Base-by-base conservation (phyloP, 306 rosid genomes). In the Abrus pulchellus region DNA sequence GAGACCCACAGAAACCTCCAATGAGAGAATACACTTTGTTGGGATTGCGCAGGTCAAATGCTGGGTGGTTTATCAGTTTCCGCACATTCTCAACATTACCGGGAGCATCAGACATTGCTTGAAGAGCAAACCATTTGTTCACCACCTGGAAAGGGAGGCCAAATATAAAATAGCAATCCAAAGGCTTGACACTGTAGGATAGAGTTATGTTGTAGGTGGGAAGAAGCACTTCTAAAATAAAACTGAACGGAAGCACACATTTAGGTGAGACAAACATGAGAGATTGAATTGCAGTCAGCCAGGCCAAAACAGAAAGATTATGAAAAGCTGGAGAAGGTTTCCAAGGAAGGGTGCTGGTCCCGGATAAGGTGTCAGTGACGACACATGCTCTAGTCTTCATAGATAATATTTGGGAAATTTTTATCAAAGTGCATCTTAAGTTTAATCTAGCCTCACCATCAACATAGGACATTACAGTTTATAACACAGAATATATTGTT, bases 11-110 rank as follows among this genome's bases (percentile, higher is more conserved):
- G 85, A 96, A 93, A 68, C 97, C 97, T 80, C 98, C 99, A 32
- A 96, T 93, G 72, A 93, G 96, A 20, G 99, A 93, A 89, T 96
- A 93, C 28, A 96, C 99, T 85, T 96, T 96, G 87, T 96, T 96
- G 79, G 99, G 99, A 83, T 96, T 96, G 73, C 91, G 90, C 80
- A 96, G 60, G 88, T 96, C 98, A 59, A 96, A 96, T 70, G 87
- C 98, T 27, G 97, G 92, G 87, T 96, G 99, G 86, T 44, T 83
- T 38, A 96, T 44, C 76, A 96, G 97, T 57, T 84, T 83, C 85
- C 79, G 87, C 74, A 96, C 97, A 79, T 93, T 90, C 91, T 85
- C 97, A 41, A 96, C 90, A 70, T 96, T 93, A 48, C 97, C 93
- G 40, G 98, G 86, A 85, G 86, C 60, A 78, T 96, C 92, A 33